Conservation (phyloP, 768 basidiomycete species). For the Kockovaella imperatae region DNA sequence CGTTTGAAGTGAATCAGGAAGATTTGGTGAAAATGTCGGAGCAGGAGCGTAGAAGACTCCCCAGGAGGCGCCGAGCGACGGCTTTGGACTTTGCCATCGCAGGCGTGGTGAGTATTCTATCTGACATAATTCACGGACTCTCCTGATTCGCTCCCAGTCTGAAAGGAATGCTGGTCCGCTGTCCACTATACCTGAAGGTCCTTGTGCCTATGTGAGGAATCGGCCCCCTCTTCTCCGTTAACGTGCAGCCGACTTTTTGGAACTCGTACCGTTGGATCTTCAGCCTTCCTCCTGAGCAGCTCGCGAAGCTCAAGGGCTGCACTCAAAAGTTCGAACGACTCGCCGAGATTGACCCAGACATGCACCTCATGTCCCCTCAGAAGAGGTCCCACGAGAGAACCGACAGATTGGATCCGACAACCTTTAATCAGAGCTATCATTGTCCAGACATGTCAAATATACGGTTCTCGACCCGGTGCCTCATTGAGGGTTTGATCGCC, state of each 20-base stretch:
- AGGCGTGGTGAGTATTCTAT: constrained; percentile 13
- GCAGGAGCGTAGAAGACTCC: background rate
- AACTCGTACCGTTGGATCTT: constrained; percentile 35
- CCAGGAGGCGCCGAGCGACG: constrained; percentile 26
- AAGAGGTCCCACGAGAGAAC: constrained; percentile 4
- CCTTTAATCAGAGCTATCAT: constrained; percentile 7
- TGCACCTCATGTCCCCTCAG: constrained; percentile 18
- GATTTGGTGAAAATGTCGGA: background rate
- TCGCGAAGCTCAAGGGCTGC: constrained; percentile 9
- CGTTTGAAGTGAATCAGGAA: constrained; percentile 20
- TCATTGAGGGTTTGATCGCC: constrained; percentile 40
- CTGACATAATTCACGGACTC: background rate
- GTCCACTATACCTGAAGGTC: constrained; percentile 31
- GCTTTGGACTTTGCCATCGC: constrained; percentile 33
- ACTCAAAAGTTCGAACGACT: constrained; percentile 16
- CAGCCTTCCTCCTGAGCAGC: constrained; percentile 3
- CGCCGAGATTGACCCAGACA: constrained; percentile 24
- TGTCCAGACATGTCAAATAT: constrained; percentile 13
- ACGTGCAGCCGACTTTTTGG: constrained; percentile 32
- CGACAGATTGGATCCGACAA: constrained; percentile 3
- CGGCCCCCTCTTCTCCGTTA: background rate
- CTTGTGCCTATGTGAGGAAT: constrained; percentile 29
- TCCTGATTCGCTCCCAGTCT: constrained; percentile 14
- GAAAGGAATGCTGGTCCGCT: constrained; percentile 30
- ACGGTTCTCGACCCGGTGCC: constrained; percentile 27